A percentile compares a stretch with the other conserved stretches of the same genome.
phyloP scores from a whole-genome alignment of 164 flowering plant genomes.

The Warburgia ugandensis region DNA sequence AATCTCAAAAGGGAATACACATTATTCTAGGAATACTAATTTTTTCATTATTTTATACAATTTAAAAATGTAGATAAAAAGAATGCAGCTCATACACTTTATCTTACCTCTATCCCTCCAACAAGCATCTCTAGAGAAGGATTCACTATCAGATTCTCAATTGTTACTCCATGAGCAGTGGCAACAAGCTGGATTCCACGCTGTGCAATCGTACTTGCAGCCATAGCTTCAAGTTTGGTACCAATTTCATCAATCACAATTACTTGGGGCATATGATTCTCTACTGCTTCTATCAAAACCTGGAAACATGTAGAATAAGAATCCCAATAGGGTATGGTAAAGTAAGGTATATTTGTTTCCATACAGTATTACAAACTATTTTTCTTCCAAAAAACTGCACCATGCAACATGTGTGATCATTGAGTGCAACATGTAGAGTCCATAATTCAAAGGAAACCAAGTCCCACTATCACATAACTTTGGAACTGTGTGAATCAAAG shows the following conservation, averaged over 20 bases:
- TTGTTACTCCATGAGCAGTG: slow-evolving; percentile 94
- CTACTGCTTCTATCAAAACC: slow-evolving; percentile 95
- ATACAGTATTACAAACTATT: too few relatives aligned
- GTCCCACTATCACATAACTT: too few relatives aligned
- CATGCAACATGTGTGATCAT: too few relatives aligned
- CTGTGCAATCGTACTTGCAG: slow-evolving; percentile 96
- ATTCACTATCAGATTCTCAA: slow-evolving; percentile 80
- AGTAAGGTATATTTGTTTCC: too few relatives aligned
- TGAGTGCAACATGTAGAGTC: too few relatives aligned
- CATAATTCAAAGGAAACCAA: too few relatives aligned
- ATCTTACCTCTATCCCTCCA: slow-evolving; percentile 88
- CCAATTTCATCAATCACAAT: slow-evolving; percentile 98
- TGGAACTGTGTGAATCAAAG: too few relatives aligned
- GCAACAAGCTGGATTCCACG: slow-evolving; percentile 98
- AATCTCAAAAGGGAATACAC: too few relatives aligned
- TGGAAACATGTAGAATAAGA: slow-evolving; percentile 17
- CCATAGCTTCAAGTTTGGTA: slow-evolving; percentile 95
- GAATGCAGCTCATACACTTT: background rate
- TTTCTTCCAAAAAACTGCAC: too few relatives aligned
- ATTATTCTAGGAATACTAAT: too few relatives aligned
- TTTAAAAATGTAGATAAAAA: background rate
- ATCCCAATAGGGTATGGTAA: too few relatives aligned
- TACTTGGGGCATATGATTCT: slow-evolving; percentile 98
- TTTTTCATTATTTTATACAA: background rate
- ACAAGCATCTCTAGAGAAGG: slow-evolving; percentile 95